phyloP scores from a whole-genome alignment of 2,329 filamentous ascomycete species.

The Fusarium xyrophilum region DNA sequence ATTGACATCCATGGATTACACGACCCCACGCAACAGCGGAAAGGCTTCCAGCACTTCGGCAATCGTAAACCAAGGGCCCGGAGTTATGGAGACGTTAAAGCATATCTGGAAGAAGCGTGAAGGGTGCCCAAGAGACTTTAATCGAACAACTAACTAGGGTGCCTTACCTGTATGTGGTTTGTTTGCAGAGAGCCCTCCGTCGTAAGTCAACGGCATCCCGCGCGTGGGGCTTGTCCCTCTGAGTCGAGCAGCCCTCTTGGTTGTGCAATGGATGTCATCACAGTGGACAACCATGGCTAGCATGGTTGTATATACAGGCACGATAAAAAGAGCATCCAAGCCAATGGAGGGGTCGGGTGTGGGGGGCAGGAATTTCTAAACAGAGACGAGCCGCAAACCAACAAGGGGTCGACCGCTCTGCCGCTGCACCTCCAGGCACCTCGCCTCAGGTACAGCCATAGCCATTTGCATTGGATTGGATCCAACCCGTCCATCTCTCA shows the following conservation, averaged over 20 bases:
- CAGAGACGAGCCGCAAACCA: constrained; percentile 9
- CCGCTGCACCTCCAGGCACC: constrained; percentile 2
- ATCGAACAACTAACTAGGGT: background rate
- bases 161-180: background rate
- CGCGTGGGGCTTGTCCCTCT: constrained; percentile 18
- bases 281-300: constrained; percentile 4
- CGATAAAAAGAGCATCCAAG: background rate
- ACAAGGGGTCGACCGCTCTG: constrained; percentile 6
- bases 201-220: constrained; percentile 8
- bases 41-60: background rate
- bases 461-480: background rate
- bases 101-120: constrained; percentile 2
- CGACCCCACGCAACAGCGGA: background rate
- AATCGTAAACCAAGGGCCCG: constrained; percentile 9
- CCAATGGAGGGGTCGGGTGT: constrained; percentile 8
- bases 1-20: background rate
- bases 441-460: constrained; percentile 11
- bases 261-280: constrained; percentile 28
- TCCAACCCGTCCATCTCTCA: background rate
- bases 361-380: constrained; percentile 18
- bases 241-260: constrained; percentile 18
- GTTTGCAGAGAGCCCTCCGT: background rate
- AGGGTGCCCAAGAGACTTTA: background rate
- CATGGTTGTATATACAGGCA: background rate
- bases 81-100: background rate